Percentiles rank a stretch among this genome's conserved stretches.
Conservation (phyloP, 23 red algal genomes). For the Chondrus crispus region DNA sequence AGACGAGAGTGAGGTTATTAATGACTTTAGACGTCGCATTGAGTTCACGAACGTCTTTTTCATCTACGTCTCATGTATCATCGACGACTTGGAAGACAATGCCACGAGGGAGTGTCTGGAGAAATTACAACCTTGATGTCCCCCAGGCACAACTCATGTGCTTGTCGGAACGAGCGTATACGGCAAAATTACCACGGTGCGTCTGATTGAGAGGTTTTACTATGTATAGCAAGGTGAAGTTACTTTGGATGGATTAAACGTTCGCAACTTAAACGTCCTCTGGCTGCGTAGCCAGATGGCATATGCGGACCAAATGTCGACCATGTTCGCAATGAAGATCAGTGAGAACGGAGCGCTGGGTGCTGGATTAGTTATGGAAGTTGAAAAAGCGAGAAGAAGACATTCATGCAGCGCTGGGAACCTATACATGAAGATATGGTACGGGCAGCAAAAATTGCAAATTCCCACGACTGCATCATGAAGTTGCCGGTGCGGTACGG, state of each 20-base stretch:
- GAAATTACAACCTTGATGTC: slow-evolving; percentile 41
- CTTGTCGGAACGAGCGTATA: slow-evolving; percentile 82
- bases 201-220: slow-evolving; percentile 90
- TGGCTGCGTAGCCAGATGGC: slow-evolving; percentile 81
- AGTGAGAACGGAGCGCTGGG: slow-evolving; percentile 85
- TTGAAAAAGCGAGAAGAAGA: not conserved
- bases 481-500: slow-evolving; percentile 80
- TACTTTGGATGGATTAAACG: slow-evolving; percentile 51
- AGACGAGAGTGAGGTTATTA: slow-evolving; percentile 37
- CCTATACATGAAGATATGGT: slow-evolving; percentile 70
- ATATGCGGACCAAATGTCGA: slow-evolving; percentile 88
- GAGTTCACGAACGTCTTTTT: slow-evolving; percentile 74
- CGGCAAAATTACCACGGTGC: slow-evolving; percentile 85
- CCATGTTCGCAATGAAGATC: slow-evolving; percentile 76
- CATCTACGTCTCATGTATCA: slow-evolving; percentile 60
- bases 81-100: slow-evolving; percentile 24
- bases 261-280: slow-evolving; percentile 61
- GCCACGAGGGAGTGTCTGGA: slow-evolving; percentile 37
- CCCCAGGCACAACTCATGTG: slow-evolving; percentile 68
- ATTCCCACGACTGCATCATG: slow-evolving; percentile 84
- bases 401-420: slow-evolving; percentile 11
- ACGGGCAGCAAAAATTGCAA: slow-evolving; percentile 61
- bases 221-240: slow-evolving; percentile 64
- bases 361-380: slow-evolving; percentile 25
- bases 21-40: slow-evolving; percentile 54